A percentile compares a stretch with the other conserved stretches of the same genome.
These are phyloP conservation scores for Wickerhamiella vanderwaltii DNA, from an alignment of 805 yeast species.

Conservation along the genomic window DNA sequence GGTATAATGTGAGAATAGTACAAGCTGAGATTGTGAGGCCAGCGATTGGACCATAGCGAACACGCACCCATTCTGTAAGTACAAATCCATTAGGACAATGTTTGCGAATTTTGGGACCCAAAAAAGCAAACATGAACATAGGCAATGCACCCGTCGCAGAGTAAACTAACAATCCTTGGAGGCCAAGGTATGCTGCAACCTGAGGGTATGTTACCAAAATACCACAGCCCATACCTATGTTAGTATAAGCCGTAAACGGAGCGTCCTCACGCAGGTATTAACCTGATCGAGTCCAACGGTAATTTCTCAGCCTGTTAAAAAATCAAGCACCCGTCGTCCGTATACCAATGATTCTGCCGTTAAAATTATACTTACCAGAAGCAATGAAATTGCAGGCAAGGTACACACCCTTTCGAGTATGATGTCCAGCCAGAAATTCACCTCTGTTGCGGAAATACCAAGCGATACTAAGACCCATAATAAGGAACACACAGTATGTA, in stretches of 20 bases:
- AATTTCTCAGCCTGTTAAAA: constrained; percentile 45
- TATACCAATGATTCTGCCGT: constrained; percentile 3
- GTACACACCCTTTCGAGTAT: constrained; percentile 69
- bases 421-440: constrained; percentile 63
- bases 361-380: constrained; percentile 38
- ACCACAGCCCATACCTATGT: constrained; percentile 75
- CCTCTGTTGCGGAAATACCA: constrained; percentile 40
- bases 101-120: constrained; percentile 70
- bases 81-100: constrained; percentile 85
- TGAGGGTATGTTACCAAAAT: constrained; percentile 74
- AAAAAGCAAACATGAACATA: constrained; percentile 63
- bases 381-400: constrained; percentile 82
- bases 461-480: constrained; percentile 48
- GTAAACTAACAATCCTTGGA: constrained; percentile 78
- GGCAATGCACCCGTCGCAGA: constrained; percentile 73
- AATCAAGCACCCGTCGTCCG: constrained; percentile 23
- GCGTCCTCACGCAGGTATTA: constrained; percentile 71
- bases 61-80: constrained; percentile 87
- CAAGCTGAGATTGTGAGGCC: constrained; percentile 67
- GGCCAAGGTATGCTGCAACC: constrained; percentile 73
- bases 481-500: constrained; percentile 43
- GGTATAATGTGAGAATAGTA: constrained; percentile 71
- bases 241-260: constrained; percentile 20
- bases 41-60: constrained; percentile 60
- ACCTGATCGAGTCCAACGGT: constrained; percentile 76